phyloP scores from a whole-genome alignment of 768 basidiomycete species.

The Tylopilus balloui region DNA sequence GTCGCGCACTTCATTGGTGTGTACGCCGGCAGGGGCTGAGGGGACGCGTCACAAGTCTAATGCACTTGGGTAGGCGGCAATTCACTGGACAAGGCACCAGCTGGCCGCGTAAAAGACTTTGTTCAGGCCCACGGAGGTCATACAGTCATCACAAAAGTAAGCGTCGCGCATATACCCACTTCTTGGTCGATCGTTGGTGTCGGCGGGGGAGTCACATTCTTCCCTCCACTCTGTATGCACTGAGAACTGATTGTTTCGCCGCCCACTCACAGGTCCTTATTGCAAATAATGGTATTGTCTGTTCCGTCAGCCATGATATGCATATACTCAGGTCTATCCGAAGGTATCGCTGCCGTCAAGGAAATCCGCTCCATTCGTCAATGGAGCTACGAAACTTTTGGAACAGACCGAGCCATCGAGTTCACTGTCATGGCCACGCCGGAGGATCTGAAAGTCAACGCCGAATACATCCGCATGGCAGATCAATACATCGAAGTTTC shows the following conservation, averaged over 20 bases:
- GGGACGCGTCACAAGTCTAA: constrained; percentile 11
- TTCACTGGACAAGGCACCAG: constrained; percentile 77
- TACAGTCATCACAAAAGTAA: constrained; percentile 96
- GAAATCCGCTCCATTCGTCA: constrained; percentile 98
- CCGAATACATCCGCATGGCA: constrained; percentile 99
- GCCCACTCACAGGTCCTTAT: constrained; percentile 73
- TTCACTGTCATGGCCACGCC: constrained; percentile 99
- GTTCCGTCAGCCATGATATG: background rate
- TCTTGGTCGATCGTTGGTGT: constrained; percentile 5
- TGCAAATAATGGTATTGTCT: constrained; percentile 83
- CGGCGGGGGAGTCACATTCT: background rate
- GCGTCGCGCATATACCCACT: constrained; percentile 24
- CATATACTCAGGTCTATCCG: constrained; percentile 23
- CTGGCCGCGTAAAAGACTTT: constrained; percentile 82
- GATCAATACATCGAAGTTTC: constrained; percentile 99
- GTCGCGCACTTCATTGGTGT: constrained; percentile 63
- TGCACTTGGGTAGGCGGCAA: constrained; percentile 71
- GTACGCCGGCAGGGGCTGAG: constrained; percentile 8
- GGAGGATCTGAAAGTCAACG: constrained; percentile 97
- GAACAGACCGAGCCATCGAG: constrained; percentile 91
- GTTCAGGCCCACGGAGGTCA: constrained; percentile 90
- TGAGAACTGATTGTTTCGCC: constrained; percentile 6
- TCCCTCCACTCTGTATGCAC: background rate
- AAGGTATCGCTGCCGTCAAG: constrained; percentile 97
- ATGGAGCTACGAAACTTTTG: constrained; percentile 99